phyloP scores from a whole-genome alignment of 2,329 filamentous ascomycete species.

The Fusarium luffae region DNA sequence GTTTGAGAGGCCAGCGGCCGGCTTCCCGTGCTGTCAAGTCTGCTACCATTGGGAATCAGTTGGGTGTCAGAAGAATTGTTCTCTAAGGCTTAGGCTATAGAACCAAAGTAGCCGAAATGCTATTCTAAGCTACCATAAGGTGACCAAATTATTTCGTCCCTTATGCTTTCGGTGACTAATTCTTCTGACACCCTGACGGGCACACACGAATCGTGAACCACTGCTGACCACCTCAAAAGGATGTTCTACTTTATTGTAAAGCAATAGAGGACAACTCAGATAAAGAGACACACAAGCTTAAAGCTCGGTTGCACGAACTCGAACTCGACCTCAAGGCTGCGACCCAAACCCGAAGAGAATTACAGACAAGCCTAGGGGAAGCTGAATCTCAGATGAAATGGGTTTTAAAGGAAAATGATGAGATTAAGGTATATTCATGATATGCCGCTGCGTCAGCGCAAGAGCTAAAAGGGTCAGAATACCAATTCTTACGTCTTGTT shows the following conservation, averaged over 20 bases:
- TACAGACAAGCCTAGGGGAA: slow-evolving; percentile 61
- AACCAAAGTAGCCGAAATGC: background rate
- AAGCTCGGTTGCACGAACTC: slow-evolving; percentile 55
- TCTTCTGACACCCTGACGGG: background rate
- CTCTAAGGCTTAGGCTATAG: background rate
- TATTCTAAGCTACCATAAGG: background rate
- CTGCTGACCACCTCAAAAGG: slow-evolving; percentile 43
- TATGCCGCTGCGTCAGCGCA: slow-evolving; percentile 10
- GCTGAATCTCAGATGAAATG: slow-evolving; percentile 52
- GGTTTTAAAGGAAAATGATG: slow-evolving; percentile 54
- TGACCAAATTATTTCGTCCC: background rate
- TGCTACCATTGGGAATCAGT: background rate
- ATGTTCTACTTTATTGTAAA: slow-evolving; percentile 52
- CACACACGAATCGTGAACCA: background rate
- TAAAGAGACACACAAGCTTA: slow-evolving; percentile 58
- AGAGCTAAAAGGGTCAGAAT: slow-evolving; percentile 52
- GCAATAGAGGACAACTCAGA: slow-evolving; percentile 56
- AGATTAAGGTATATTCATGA: slow-evolving; percentile 57
- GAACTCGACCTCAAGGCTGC: slow-evolving; percentile 64
- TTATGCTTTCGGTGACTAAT: background rate
- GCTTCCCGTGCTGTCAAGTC: background rate
- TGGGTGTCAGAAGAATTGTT: background rate
- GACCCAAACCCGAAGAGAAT: slow-evolving; percentile 59
- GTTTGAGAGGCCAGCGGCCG: background rate
- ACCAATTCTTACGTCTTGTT: slow-evolving; percentile 69